These are phyloP conservation scores for Corinectria fuckeliana DNA, from an alignment of 2,329 filamentous ascomycete genomes.

Conservation along the genomic window DNA sequence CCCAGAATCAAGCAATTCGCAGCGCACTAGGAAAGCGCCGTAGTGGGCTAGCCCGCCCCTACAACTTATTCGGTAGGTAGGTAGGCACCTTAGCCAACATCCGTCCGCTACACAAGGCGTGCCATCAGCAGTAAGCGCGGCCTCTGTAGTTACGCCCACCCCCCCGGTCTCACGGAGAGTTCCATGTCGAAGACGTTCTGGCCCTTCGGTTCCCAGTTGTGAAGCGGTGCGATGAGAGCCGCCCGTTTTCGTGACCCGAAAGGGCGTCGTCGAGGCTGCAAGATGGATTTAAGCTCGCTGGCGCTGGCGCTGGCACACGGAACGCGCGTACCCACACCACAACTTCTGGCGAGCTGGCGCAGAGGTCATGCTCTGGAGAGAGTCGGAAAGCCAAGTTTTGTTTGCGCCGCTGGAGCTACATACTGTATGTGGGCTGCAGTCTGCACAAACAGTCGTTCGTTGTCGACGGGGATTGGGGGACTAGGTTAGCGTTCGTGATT, in stretches of 20 bases:
- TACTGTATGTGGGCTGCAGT: neutral
- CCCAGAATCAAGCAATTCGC: neutral
- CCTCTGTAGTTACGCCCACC: neutral
- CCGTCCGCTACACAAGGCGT: neutral
- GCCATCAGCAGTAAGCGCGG: constrained; percentile 1
- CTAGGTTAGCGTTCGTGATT: neutral
- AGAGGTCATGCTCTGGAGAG: neutral
- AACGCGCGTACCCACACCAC: neutral
- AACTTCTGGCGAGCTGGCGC: neutral
- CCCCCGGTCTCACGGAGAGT: constrained; percentile 1
- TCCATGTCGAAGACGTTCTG: neutral
- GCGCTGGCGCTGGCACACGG: neutral
- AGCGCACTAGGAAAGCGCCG: neutral
- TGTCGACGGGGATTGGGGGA: neutral
- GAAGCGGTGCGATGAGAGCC: too few species aligned
- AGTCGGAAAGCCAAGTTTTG: neutral
- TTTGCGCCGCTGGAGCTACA: neutral
- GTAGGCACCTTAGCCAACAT: too few species aligned
- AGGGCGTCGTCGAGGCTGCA: neutral
- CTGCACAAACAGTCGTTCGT: neutral
- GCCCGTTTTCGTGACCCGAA: neutral
- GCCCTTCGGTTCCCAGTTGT: too few species aligned
- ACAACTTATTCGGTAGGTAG: too few species aligned
- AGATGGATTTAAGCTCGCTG: neutral
- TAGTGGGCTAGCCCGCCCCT: neutral